Percentiles rank a stretch among this genome's conserved stretches.
Evolutionary conservation across 2,329 filamentous ascomycete genomes (phyloP).

Genomic region (Gliomastix tumulicola): DNA sequence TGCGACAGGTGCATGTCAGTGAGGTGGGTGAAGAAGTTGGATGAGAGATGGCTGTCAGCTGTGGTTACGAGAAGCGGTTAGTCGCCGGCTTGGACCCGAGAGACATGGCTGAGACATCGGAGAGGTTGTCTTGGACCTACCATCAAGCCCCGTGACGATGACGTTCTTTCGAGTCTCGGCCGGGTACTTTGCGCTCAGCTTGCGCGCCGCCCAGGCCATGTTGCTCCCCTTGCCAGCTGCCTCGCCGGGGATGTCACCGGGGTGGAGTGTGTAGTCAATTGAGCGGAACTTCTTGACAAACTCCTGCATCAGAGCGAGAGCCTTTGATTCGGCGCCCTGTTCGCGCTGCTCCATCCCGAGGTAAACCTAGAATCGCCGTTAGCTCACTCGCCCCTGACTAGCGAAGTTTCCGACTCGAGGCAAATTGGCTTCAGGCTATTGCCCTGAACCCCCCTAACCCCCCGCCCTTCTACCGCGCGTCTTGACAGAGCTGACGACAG

Average conservation of each 20-base stretch:
- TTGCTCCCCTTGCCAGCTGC: constrained; percentile 71
- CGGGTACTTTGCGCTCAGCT: constrained; percentile 55
- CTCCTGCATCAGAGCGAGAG: constrained; percentile 51
- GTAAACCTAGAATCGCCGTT: constrained; percentile 46
- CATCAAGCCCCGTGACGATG: constrained; percentile 66
- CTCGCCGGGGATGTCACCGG: constrained; percentile 57
- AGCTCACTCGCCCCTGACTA: constrained; percentile 2
- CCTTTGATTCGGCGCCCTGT: constrained; percentile 52
- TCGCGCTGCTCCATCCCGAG: constrained; percentile 69
- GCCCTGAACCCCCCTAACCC: too few species aligned
- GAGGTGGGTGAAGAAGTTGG: constrained; percentile 60
- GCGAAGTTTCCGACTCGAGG: too few species aligned
- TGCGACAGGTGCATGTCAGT: constrained; percentile 55
- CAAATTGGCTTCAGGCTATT: constrained; percentile 4
- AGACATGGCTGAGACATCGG: too few species aligned
- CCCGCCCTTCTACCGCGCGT: too few species aligned
- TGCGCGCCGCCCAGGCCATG: constrained; percentile 62
- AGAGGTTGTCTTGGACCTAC: constrained; percentile 36
- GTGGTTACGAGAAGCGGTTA: constrained; percentile 10
- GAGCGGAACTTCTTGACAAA: constrained; percentile 59
- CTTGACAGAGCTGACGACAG: too few species aligned
- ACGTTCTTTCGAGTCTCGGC: constrained; percentile 49
- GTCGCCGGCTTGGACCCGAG: too few species aligned
- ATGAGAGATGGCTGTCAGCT: constrained; percentile 66
- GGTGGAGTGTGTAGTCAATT: constrained; percentile 63